Evolutionary conservation across 257 asterid species (phyloP), one percentile per base, ranked within the genome.

Genomic region (Plectranthus barbatus): DNA sequence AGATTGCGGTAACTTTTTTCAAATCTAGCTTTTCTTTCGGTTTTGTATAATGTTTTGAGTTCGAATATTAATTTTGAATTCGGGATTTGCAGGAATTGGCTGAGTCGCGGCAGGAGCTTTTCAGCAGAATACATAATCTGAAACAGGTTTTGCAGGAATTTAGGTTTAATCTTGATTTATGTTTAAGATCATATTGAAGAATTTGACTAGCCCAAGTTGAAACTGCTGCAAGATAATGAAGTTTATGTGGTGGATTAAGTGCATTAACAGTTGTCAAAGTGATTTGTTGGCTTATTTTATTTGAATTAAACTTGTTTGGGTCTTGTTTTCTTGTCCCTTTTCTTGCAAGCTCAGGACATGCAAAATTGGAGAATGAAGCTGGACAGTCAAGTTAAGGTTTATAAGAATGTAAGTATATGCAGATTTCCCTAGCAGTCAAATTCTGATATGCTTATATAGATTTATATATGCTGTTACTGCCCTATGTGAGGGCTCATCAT

Each of bases 351-450:
- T 50, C 45, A 88, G 98, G 98, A 91, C 80, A 81, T 88, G 58
- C 97, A 88, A 80, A 78, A 53, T 68, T 91, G 98, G 98, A 84
- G 97, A 75, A 66, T 64, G 19, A 91, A 86, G 83, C 63, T 91
- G 78, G 98, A 91, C 66, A 71, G 82, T 60, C 98, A 91, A 75
- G 95, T 85, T 67, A 83, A 79, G 81, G 88, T 77, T 67, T 91
- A 91, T 73, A 87, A 88, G 0, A 77, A 82, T 55, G 98, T 88
- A 76, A 86, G 95, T 74, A 23, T 60, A 24, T 7, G 29, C 3
- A 26, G 6, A 47, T 29, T 18, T 19, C 46, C 12, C 31, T 19
- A 15, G 57, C 17, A 9, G 13, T 56, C 40, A 34, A 4, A 8
- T 51, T 18, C 5, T 51, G 2, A n/a, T 53, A 2, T 54, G 70